These are phyloP conservation scores for Ceratobasidium sp. DNA, from an alignment of 1,284 basidiomycete genomes.

Conservation along the genomic window DNA sequence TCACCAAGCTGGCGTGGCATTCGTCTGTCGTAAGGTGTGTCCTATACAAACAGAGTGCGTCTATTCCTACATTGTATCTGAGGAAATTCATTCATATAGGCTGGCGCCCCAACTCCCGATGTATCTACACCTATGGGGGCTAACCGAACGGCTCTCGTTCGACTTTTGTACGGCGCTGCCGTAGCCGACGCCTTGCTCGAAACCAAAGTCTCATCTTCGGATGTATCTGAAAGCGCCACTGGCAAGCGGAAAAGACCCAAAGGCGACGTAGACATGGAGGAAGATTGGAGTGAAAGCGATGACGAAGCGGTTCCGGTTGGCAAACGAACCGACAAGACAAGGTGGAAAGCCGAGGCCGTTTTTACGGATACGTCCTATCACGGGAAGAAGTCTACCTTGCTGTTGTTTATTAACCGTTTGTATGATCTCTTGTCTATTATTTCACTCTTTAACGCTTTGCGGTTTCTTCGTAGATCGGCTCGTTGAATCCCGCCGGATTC, in stretches of 20 bases:
- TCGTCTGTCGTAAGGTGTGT: constrained; percentile 90
- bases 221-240: constrained; percentile 36
- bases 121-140: constrained; percentile 84
- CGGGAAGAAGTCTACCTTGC: constrained; percentile 85
- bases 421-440: constrained; percentile 44
- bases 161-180: constrained; percentile 83
- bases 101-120: constrained; percentile 80
- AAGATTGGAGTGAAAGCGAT: constrained; percentile 50
- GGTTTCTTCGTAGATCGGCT: constrained; percentile 78
- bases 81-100: constrained; percentile 60
- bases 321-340: constrained; percentile 53
- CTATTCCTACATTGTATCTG: background rate
- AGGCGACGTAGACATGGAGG: constrained; percentile 54
- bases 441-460: background rate
- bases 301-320: constrained; percentile 50
- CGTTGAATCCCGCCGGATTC: constrained; percentile 91
- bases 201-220: constrained; percentile 55
- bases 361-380: constrained; percentile 93
- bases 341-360: constrained; percentile 79
- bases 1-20: constrained; percentile 90
- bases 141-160: constrained; percentile 79
- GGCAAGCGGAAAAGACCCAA: constrained; percentile 49
- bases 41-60: background rate
- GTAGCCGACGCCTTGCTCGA: constrained; percentile 87
- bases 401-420: constrained; percentile 98